Percentiles rank a stretch among this genome's conserved stretches.
Conservation (phyloP, 805 yeast genomes). For the Starmerella stigmatis region DNA sequence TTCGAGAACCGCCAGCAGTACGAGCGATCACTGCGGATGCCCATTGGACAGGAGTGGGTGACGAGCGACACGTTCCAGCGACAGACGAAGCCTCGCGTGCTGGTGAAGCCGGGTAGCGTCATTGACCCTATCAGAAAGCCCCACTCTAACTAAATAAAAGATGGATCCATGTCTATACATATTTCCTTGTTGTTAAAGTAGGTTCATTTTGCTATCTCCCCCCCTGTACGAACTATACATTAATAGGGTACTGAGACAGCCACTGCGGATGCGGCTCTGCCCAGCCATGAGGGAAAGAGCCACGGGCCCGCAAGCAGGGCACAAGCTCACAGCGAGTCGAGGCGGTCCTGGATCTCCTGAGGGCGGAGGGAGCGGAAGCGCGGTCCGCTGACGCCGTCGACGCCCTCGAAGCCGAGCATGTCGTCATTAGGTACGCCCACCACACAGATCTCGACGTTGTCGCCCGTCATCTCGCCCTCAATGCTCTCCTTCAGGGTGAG, state of each 20-base stretch:
- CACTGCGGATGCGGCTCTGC: no score
- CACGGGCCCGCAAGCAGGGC: no score
- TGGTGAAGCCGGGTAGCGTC: constrained; percentile 77
- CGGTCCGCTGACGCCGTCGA: constrained; percentile 68
- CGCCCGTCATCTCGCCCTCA: constrained; percentile 96
- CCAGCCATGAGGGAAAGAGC: no score
- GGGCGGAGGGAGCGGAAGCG: constrained; percentile 73
- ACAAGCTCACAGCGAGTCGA: constrained; percentile 73
- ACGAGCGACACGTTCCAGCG: constrained; percentile 77
- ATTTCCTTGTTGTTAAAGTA: no score
- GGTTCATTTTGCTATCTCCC: no score
- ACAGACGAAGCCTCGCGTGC: constrained; percentile 77
- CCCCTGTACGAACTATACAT: no score
- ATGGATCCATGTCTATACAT: no score
- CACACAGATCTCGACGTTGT: constrained; percentile 83
- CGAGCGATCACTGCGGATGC: constrained; percentile 86
- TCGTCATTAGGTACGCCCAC: constrained; percentile 76
- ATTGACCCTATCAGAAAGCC: constrained; percentile 73
- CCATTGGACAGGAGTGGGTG: constrained; percentile 96
- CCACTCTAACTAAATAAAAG: constrained; percentile 2
- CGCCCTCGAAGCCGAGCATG: constrained; percentile 77
- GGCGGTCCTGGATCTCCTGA: constrained; percentile 91
- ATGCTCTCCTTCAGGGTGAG: constrained; percentile 90
- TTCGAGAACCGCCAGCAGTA: constrained; percentile 88
- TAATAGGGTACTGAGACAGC: no score